Base-by-base conservation (phyloP, 2,329 filamentous ascomycete genomes). In the Talaromyces albobiverticillius region DNA sequence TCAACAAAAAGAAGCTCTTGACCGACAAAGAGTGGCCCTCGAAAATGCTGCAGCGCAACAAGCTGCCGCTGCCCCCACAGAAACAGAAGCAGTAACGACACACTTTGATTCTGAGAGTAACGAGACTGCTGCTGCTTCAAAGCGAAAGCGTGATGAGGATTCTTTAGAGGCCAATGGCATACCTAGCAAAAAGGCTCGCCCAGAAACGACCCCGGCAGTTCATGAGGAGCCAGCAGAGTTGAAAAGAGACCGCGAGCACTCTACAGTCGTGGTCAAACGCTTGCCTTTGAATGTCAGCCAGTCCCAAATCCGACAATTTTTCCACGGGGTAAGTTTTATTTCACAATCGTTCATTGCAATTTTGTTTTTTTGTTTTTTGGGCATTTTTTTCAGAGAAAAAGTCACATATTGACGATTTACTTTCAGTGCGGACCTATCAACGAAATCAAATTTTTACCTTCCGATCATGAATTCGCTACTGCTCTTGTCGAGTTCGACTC, bases 211-310 rank as follows among this genome's bases (percentile, higher is more conserved):
- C 13, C 46, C 56, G 26, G 61, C 62, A 67, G 67, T 67, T 29
- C 22, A 47, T 25, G 55, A 64, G 5, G 68, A 64, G 61, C 62
- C 58, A 47, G 62, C 58, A 55, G 68, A 75, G 26, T 70, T 79
- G 26, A 93, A 90, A 69, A 86, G 94, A 53, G 92, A 99, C 70
- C 86, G 94, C 40, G 94, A 99, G 67, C 88, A 97, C 69, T 87
- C 90, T 0, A 92, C 89, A 0, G 81, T 97, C 46, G 83, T 95
- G 51, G 86, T 96, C 3, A 85, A 82, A 48, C 88, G 91, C 61
- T 73, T 99, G 22, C 91, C 94, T 1, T 63, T 68, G 3, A 82
- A 87, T 51, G 82, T 85, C 1, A 85, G 85, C 0, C 84, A 90
- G 64, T 86, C 83, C 11, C 87, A 87, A 62, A 74, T 97, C 13